Base-by-base conservation (phyloP, 306 rosid species). In the Canavalia gladiata region DNA sequence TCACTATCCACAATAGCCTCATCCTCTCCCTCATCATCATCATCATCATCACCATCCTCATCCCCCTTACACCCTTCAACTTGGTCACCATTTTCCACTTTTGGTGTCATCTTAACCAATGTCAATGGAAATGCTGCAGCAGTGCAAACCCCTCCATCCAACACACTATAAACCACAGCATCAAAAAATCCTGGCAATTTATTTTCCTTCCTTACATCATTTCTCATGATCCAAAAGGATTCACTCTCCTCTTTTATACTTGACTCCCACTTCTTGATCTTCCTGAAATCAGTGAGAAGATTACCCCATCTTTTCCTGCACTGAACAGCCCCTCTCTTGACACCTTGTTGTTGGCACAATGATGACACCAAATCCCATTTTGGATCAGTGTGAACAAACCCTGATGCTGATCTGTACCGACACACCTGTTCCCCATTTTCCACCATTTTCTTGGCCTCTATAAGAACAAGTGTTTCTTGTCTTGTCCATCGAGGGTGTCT, bases 401-500 rank as follows among this genome's bases (percentile, higher is more conserved):
- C 89, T 0, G 80, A 58, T 0, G 81, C 4, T 18, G 82, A 79
- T 63, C 76, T 43, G 47, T 25, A 80, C 4, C 86, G 12, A 25
- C 59, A 77, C 33, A 65, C 35, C 5, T 57, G 69, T 8, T 84
- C 78, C 4, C 91, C 89, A 57, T 72, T 81, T 49, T 88, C 91
- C 0, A 88, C 57, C 81, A 83, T 42, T 63, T 81, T 88, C 91
- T 88, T 88, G 1, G 86, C 85, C 74, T 86, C 87, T 39, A 88
- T 80, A 13, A 88, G 86, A 49, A 86, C 81, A 29, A 88, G 70
- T 5, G 91, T 86, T 55, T 88, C 91, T 31, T 78, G 78, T 70
- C 86, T 83, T 2, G 86, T 86, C 91, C 91, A 88, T 18, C 89
- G 55, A 7, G 91, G 91, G 58, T 86, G 89, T n/a, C 91, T 88